Evolutionary conservation across 768 basidiomycete species (phyloP), one percentile per base, ranked within the genome.

Genomic region (Myochromella boudieri): DNA sequence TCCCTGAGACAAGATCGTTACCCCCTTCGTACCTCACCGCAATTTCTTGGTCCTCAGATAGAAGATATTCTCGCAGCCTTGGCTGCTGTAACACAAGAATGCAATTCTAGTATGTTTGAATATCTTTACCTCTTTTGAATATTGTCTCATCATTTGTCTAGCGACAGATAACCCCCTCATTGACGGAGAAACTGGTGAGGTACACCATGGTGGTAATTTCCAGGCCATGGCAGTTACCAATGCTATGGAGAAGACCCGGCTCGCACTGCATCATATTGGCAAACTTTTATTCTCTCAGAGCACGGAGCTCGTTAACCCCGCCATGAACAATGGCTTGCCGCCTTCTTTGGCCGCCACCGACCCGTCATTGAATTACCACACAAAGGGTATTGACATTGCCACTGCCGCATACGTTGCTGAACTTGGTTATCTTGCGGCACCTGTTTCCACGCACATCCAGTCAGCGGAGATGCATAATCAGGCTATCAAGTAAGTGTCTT

Each of bases 391-490:
- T 42, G 89, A 91, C 61, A 91, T 91, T 51, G 85, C 84, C 36
- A 79, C 80, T n/a, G 89, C 89, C 2, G 83, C 88, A 0, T 91
- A 91, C 57, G 82, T 85, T 17, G 74, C 81, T 21, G 89, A 91
- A 65, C 75, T 91, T 8, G 87, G 88, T 3, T 85, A 80, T 65
- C 75, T 91, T 15, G 87, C 88, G 1, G 81, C 76, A 55, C 87
- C 89, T 2, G 88, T 91, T 10, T 83, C 82, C 9, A 87, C 86
- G 4, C 84, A 87, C 60, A 80, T 90, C 32, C 87, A 91, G 63
- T 85, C 84, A 2, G 88, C 89, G 3, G 89, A 91, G 66, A 86
- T 90, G 77, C 86, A 89, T 55, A 91, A 91, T 57, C 88, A 91
- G 61, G 82, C 87, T 8, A 78, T 91, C 60, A 91, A 91, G 85